Evolutionary conservation across 306 rosid genomes (phyloP).

Genomic region (Ceratonia siliqua): DNA sequence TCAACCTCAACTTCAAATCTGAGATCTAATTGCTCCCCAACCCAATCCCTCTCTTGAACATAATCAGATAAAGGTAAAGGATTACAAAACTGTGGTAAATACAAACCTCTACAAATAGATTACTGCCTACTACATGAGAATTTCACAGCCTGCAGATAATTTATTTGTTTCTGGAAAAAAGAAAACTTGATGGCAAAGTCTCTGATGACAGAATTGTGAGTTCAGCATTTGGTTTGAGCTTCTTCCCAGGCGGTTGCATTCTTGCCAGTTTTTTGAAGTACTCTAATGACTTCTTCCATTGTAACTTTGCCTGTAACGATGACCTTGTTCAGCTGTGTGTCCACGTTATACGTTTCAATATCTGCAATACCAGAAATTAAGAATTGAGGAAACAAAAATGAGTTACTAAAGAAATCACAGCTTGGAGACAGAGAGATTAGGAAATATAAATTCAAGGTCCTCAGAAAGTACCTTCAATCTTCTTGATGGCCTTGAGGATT

Average conservation of each 20-base stretch:
- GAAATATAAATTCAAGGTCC: background rate
- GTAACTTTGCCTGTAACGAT: slow-evolving; percentile 77
- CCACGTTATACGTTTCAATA: slow-evolving; percentile 76
- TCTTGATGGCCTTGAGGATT: slow-evolving; percentile 83
- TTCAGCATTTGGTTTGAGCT: slow-evolving; percentile 36
- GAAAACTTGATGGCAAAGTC: background rate
- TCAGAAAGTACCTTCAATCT: slow-evolving; percentile 60
- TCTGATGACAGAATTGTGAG: background rate
- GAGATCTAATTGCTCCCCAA: too few species aligned
- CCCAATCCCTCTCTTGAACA: too few species aligned
- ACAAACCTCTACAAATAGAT: slow-evolving; percentile 1
- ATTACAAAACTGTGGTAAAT: slow-evolving; percentile 20
- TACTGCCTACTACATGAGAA: background rate
- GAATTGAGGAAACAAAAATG: background rate
- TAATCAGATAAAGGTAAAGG: background rate
- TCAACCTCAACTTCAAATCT: too few species aligned
- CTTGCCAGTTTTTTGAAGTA: slow-evolving; percentile 67
- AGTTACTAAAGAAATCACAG: background rate
- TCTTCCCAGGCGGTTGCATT: slow-evolving; percentile 62
- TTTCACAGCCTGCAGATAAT: background rate
- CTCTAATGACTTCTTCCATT: slow-evolving; percentile 61
- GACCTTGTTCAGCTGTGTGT: slow-evolving; percentile 67
- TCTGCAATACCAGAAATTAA: slow-evolving; percentile 37
- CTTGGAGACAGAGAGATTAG: background rate
- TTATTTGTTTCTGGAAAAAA: background rate